These are phyloP conservation scores for Naegleria gruberi DNA, from an alignment of 208 protist genomes.

Conservation along the genomic window DNA sequence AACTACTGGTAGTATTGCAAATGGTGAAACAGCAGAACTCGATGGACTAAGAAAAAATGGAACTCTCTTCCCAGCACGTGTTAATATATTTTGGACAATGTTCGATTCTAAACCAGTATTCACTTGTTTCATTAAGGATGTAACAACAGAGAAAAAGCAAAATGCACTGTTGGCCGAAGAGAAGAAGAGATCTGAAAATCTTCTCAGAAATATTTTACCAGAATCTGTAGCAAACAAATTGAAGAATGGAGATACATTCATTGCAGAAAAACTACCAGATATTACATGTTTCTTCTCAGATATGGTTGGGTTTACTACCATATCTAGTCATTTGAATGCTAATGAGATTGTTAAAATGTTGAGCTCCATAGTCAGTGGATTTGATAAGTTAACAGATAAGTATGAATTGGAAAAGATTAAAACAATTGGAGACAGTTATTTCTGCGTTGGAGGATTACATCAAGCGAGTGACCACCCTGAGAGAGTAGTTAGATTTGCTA, in stretches of 20 bases:
- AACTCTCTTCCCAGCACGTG: not conserved
- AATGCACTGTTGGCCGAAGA: not conserved
- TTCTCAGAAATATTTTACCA: conserved; percentile 30
- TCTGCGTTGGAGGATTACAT: not conserved
- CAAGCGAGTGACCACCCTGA: not conserved
- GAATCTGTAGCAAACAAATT: not conserved
- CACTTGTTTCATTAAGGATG: not conserved
- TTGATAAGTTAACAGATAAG: not conserved
- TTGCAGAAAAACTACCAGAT: conserved; percentile 21
- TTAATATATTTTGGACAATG: not conserved
- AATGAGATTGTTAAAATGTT: conserved; percentile 11
- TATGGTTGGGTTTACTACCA: conserved; percentile 25
- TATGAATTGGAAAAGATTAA: conserved; percentile 30
- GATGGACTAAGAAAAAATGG: not conserved
- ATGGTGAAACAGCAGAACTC: not conserved
- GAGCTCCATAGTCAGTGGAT: not conserved
- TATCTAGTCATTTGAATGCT: not conserved
- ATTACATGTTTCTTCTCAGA: conserved; percentile 26
- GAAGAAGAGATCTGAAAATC: conserved; percentile 14
- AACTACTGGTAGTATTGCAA: not conserved
- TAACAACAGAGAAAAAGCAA: not conserved
- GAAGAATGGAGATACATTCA: conserved; percentile 10
- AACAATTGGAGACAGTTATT: conserved; percentile 19
- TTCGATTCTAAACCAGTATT: not conserved
- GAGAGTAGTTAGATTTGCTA: not conserved